Percentiles rank a stretch among this genome's conserved stretches.
Conservation (phyloP, 495 filamentous ascomycete species). For the Pseudomonodictys pantanalensis region DNA sequence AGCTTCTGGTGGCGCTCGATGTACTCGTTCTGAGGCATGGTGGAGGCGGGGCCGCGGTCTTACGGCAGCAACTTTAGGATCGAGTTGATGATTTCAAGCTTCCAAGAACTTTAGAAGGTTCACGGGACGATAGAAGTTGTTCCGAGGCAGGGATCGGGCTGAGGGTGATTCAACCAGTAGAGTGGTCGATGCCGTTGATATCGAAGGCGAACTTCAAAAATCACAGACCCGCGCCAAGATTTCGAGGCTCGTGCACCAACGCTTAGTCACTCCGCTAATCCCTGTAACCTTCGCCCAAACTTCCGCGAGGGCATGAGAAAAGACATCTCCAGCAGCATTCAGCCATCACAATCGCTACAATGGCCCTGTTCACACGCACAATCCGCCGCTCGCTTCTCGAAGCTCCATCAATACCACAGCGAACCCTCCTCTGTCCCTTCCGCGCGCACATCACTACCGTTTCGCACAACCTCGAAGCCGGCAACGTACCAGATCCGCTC, state of each 20-base stretch:
- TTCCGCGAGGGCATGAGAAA: too few relatives aligned
- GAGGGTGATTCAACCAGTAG: too few relatives aligned
- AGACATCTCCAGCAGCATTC: background rate
- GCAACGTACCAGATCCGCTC: constrained; percentile 35
- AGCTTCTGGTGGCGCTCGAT: constrained; percentile 86
- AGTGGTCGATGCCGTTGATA: too few relatives aligned
- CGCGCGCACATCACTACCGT: constrained; percentile 41
- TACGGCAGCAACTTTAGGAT: too few relatives aligned
- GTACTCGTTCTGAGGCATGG: constrained; percentile 89
- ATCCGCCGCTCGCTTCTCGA: constrained; percentile 33
- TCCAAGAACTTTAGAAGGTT: too few relatives aligned
- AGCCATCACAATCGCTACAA: constrained; percentile 6
- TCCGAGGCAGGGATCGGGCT: too few relatives aligned
- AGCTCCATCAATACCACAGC: constrained; percentile 37
- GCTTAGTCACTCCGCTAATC: constrained; percentile 14
- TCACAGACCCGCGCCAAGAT: background rate
- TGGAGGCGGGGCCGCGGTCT: constrained; percentile 21
- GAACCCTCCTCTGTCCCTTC: constrained; percentile 42
- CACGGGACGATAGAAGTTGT: too few relatives aligned
- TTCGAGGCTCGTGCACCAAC: background rate
- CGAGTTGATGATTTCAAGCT: too few relatives aligned
- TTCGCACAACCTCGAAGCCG: constrained; percentile 36
- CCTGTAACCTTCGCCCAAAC: background rate
- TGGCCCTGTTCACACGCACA: constrained; percentile 21
- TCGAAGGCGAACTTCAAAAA: too few relatives aligned